Evolutionary conservation across 306 rosid genomes (phyloP).

Genomic region (peach (Prunus persica)): DNA sequence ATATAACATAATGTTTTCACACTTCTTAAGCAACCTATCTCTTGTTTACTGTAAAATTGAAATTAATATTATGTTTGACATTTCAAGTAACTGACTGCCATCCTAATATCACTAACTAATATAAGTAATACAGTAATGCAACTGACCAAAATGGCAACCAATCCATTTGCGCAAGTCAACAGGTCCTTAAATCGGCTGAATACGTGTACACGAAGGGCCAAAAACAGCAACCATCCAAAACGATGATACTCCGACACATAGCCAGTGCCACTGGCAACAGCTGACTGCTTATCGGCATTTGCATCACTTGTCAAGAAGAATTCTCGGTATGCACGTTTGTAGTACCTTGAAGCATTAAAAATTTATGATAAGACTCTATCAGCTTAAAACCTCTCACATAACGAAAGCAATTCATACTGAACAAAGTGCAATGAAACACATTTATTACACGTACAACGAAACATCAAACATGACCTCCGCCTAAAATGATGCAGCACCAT

Average conservation of each 20-base stretch:
- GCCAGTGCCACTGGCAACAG: slow-evolving; percentile 28
- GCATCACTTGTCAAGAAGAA: slow-evolving; percentile 66
- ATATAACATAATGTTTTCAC: neutral
- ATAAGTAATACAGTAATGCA: slow-evolving; percentile 10
- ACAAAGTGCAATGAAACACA: neutral
- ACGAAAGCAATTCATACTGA: neutral
- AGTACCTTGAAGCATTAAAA: slow-evolving; percentile 55
- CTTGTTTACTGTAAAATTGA: neutral
- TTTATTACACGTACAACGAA: neutral
- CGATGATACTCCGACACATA: slow-evolving; percentile 77
- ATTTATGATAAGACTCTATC: slow-evolving; percentile 10
- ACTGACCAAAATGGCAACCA: slow-evolving; percentile 91
- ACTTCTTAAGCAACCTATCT: neutral
- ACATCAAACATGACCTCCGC: neutral
- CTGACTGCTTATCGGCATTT: slow-evolving; percentile 40
- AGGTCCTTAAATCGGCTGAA: slow-evolving; percentile 86
- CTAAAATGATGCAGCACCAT: neutral
- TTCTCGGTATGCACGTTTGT: slow-evolving; percentile 77
- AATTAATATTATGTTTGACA: neutral
- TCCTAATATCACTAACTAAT: slow-evolving; percentile 3
- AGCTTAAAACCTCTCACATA: neutral
- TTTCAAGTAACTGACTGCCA: slow-evolving; percentile 9
- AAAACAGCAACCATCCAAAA: slow-evolving; percentile 96
- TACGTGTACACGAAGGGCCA: slow-evolving; percentile 93
- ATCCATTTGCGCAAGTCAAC: slow-evolving; percentile 87